These are phyloP conservation scores for Entomophthora muscae DNA, from an alignment of 371 early-diverging fungal genomes.

Conservation along the genomic window DNA sequence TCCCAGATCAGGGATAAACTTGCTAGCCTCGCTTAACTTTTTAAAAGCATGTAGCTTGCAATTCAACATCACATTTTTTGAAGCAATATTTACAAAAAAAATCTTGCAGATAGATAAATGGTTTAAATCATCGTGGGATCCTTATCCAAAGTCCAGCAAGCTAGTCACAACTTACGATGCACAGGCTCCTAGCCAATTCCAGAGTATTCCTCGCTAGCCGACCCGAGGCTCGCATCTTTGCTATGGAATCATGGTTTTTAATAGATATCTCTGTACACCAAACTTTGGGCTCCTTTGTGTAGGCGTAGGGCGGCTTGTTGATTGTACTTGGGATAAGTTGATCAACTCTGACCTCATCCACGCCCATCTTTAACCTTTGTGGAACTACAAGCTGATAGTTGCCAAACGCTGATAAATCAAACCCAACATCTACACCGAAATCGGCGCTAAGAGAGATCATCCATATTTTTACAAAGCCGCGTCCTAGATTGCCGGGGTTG, in stretches of 20 bases:
- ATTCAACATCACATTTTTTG: too few relatives aligned
- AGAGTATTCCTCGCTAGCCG: not conserved
- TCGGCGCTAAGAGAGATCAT: too few relatives aligned
- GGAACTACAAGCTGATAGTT: not conserved
- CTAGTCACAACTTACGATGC: constrained; percentile 4
- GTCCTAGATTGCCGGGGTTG: too few relatives aligned
- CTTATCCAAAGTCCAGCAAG: too few relatives aligned
- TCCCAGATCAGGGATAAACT: too few relatives aligned
- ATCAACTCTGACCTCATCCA: not conserved
- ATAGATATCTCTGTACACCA: not conserved
- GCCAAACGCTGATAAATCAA: not conserved
- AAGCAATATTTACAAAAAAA: too few relatives aligned
- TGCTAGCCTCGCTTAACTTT: too few relatives aligned
- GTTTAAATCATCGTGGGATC: too few relatives aligned
- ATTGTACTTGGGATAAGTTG: not conserved
- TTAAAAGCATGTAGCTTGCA: too few relatives aligned
- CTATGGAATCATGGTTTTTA: not conserved
- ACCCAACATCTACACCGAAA: not conserved
- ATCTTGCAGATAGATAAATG: too few relatives aligned
- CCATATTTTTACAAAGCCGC: too few relatives aligned
- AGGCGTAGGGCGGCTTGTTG: not conserved
- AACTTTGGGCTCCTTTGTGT: not conserved
- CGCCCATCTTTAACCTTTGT: not conserved
- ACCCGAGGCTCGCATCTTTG: constrained; percentile 2
- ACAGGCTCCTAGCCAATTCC: not conserved